Conservation (phyloP, 2,329 filamentous ascomycete species). For the Pyrenochaeta sp. region DNA sequence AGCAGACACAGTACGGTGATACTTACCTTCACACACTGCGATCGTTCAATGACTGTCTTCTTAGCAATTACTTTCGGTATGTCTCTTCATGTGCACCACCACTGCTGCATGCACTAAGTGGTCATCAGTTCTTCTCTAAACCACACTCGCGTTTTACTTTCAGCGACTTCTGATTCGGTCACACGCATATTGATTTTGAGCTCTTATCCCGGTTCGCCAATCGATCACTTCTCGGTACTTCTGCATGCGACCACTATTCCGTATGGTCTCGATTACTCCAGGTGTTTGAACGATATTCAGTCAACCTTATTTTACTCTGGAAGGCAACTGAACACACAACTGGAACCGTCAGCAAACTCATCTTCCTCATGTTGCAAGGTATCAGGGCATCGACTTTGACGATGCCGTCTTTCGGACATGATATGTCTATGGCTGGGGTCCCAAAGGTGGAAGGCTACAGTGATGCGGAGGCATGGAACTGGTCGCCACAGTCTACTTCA, state of each 20-base stretch:
- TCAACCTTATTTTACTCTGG: slow-evolving; percentile 6
- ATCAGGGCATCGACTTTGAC: slow-evolving; percentile 45
- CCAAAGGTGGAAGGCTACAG: slow-evolving; percentile 45
- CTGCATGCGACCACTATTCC: slow-evolving; percentile 5
- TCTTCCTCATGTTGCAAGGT: slow-evolving; percentile 49
- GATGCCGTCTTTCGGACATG: slow-evolving; percentile 48
- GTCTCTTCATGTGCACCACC: neutral
- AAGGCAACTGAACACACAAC: slow-evolving; percentile 1
- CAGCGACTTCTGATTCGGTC: slow-evolving; percentile 1
- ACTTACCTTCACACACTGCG: neutral
- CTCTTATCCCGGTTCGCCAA: neutral
- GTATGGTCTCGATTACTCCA: slow-evolving; percentile 9
- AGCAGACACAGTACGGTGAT: neutral
- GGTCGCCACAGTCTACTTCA: slow-evolving; percentile 37
- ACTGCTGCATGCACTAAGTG: slow-evolving; percentile 3
- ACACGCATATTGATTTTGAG: slow-evolving; percentile 1
- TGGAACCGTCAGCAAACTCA: slow-evolving; percentile 1
- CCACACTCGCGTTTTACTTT: neutral
- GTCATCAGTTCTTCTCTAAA: neutral
- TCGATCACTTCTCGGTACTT: neutral
- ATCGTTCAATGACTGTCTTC: neutral
- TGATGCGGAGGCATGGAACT: slow-evolving; percentile 43
- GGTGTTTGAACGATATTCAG: slow-evolving; percentile 1
- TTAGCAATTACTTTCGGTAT: neutral
- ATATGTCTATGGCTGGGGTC: slow-evolving; percentile 41